phyloP scores from a whole-genome alignment of 1,139 yeast species.

The Torulaspora pretoriensis region DNA sequence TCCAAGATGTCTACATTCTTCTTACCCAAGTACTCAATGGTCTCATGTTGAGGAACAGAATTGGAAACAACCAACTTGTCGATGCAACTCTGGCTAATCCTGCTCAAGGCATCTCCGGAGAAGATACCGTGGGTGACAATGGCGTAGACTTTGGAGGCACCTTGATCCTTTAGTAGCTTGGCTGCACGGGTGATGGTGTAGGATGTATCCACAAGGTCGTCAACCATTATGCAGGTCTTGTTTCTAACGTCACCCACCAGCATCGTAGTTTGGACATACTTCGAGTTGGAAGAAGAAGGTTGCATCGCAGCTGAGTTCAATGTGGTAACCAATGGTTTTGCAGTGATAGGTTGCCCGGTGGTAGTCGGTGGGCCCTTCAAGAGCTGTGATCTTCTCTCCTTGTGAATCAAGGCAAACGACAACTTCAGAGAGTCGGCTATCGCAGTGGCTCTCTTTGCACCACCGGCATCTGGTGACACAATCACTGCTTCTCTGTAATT shows the following conservation, averaged over 20 bases:
- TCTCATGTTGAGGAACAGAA: constrained; percentile 76
- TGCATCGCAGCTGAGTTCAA: constrained; percentile 17
- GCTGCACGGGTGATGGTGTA: constrained; percentile 92
- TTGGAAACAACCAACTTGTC: constrained; percentile 90
- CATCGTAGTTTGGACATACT: constrained; percentile 52
- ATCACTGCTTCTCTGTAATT: constrained; percentile 74
- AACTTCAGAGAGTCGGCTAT: constrained; percentile 87
- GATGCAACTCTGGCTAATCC: constrained; percentile 64
- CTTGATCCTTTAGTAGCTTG: constrained; percentile 83
- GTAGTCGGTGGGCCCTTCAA: constrained; percentile 37
- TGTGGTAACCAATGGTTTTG: constrained; percentile 27
- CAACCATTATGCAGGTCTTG: constrained; percentile 79
- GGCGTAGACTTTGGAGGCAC: constrained; percentile 82
- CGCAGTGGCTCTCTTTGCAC: constrained; percentile 93
- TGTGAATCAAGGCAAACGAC: constrained; percentile 91
- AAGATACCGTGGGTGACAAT: constrained; percentile 90
- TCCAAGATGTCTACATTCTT: constrained; percentile 77
- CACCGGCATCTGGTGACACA: constrained; percentile 96
- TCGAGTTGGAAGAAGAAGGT: constrained; percentile 20
- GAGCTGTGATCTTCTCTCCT: constrained; percentile 67
- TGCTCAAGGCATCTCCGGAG: constrained; percentile 81
- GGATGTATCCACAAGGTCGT: constrained; percentile 92
- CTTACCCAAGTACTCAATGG: constrained; percentile 45
- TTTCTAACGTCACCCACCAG: constrained; percentile 88
- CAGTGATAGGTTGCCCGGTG: constrained; percentile 27